phyloP scores from a whole-genome alignment of 139 green algal species.

The Closterium sp. region DNA sequence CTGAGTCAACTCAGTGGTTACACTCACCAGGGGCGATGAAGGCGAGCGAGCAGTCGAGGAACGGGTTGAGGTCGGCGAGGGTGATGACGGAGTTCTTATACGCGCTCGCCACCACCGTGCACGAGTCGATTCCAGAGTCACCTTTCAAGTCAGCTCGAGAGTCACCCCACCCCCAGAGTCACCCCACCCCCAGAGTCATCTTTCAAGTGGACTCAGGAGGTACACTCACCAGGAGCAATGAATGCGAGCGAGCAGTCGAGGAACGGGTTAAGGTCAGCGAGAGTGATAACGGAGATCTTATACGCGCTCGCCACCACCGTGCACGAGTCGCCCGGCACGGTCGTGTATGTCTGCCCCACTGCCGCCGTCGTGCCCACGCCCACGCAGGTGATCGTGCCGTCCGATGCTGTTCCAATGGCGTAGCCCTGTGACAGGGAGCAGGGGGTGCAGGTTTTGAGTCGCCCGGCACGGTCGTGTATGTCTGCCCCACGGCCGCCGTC shows the following conservation, averaged over 20 bases:
- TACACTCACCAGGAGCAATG: neutral
- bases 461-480: neutral
- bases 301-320: neutral
- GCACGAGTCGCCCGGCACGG: neutral
- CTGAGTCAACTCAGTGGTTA: too few species aligned
- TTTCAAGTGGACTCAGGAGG: too few species aligned
- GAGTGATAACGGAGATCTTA: neutral
- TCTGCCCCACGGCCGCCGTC: neutral
- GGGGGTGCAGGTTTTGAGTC: neutral
- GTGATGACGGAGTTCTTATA: too few species aligned
- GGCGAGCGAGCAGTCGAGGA: too few species aligned
- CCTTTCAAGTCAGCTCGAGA: too few species aligned
- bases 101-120: too few species aligned
- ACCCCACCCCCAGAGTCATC: too few species aligned
- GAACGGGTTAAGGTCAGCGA: neutral
- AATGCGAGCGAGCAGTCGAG: neutral
- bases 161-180: too few species aligned
- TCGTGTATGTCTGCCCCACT: neutral
- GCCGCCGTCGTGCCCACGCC: neutral
- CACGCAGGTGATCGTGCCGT: neutral
- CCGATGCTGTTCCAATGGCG: neutral
- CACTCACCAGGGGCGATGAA: too few species aligned
- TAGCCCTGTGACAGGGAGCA: neutral
- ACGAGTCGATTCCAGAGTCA: too few species aligned
- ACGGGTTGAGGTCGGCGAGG: too few species aligned